Base-by-base conservation (phyloP, 805 yeast species). In the Teunomyces kruisii region DNA sequence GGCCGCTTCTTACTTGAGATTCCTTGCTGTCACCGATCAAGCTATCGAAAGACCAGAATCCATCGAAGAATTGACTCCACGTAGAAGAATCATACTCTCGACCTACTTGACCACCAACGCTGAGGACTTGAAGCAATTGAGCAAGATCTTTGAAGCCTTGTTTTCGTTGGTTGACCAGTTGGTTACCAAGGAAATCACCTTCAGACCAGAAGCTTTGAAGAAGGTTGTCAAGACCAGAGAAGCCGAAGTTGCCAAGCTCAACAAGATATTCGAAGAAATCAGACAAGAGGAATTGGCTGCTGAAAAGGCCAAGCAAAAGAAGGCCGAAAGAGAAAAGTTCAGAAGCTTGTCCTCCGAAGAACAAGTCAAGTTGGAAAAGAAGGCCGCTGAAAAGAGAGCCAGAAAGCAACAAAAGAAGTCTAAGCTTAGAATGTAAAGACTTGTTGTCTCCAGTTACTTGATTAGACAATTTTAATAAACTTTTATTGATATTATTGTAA, bases 1-100 rank as follows among this genome's bases (percentile, higher is more conserved):
- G 24, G 71, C 72, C 27, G 68, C 80, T 26, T 58, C 70, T 5
- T 67, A 80, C 48, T 68, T 94, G 58, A 80, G 82, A 59, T 86
- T 64, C 59, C 61, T 94, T 49, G 84, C 95, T 35, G 75, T 90
- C 62, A 88, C 97, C 42, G 99, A 94, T 66, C 85, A 88, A 65
- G 83, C 90, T 12, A 55, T 67, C n/a, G 85, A 75, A 42, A 86
- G 80, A 55, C 98, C 99, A 38, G 71, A 65, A 36, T 61, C 76
- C 29, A 69, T 80, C 39, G 64, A 62, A n/a, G 86, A 83, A 51
- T 76, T 79, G 65, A 70, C 67, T 32, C 78, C 86, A 30, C 57
- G 57, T 42, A 78, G 81, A 51, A 72, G 77, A 59, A 69, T 87
- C 32, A 62, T 82, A 13, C 65, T 91, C 49, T 76, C 83, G 45